Percentiles rank a stretch among this genome's conserved stretches.
These are phyloP conservation scores for Eutypella sp. DNA, from an alignment of 2,329 filamentous ascomycete species.

Conservation along the genomic window DNA sequence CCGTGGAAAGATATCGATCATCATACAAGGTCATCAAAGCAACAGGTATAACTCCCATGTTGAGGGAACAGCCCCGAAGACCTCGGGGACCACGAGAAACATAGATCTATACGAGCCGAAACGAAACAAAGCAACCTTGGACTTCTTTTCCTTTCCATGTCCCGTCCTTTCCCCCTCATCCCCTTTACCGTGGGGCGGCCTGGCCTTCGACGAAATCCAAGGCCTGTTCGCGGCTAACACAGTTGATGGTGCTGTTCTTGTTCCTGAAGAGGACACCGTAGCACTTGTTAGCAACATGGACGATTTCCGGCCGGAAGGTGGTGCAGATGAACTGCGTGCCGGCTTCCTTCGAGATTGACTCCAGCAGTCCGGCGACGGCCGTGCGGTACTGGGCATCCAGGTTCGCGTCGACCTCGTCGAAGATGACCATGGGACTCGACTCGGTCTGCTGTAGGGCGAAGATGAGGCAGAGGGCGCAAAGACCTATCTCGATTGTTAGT, in stretches of 20 bases:
- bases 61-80: too few relatives aligned
- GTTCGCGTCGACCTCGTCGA: slow-evolving; percentile 98
- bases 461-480: slow-evolving; percentile 94
- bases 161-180: too few relatives aligned
- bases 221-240: slow-evolving; percentile 80
- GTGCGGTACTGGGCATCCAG: slow-evolving; percentile 97
- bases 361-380: slow-evolving; percentile 83
- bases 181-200: slow-evolving; percentile 34
- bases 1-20: too few relatives aligned
- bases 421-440: slow-evolving; percentile 96
- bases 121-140: background rate
- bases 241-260: slow-evolving; percentile 92
- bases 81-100: too few relatives aligned
- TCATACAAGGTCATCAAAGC: background rate
- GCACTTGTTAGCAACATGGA: slow-evolving; percentile 92
- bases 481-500: slow-evolving; percentile 48
- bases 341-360: slow-evolving; percentile 66
- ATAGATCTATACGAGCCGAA: background rate
- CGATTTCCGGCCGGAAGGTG: slow-evolving; percentile 95
- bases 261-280: slow-evolving; percentile 93
- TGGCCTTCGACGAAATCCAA: slow-evolving; percentile 93
- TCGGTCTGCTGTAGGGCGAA: slow-evolving; percentile 99
- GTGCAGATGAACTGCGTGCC: slow-evolving; percentile 92
- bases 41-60: background rate
- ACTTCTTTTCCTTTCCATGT: too few relatives aligned